These are phyloP conservation scores for Emericellopsis terricola DNA, from an alignment of 495 filamentous ascomycete species.

Conservation along the genomic window DNA sequence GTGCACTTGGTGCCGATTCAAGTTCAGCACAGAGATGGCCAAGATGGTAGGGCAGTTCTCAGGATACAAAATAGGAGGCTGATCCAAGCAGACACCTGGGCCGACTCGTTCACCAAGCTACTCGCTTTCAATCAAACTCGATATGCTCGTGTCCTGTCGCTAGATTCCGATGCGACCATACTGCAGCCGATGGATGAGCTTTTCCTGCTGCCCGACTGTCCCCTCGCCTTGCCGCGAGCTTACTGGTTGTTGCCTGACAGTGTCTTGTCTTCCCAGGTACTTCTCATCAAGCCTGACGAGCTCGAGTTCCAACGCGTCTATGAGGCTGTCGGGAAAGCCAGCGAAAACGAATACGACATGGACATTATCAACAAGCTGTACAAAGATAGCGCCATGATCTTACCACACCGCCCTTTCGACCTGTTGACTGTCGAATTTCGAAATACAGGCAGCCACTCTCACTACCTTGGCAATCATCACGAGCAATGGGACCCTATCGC, in stretches of 20 bases:
- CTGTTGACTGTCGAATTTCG: slow-evolving; percentile 59
- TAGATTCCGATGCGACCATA: slow-evolving; percentile 52
- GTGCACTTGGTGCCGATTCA: slow-evolving; percentile 40
- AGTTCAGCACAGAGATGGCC: slow-evolving; percentile 28
- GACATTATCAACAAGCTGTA: slow-evolving; percentile 58
- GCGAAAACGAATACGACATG: slow-evolving; percentile 43
- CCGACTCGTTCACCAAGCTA: slow-evolving; percentile 50
- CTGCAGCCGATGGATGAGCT: slow-evolving; percentile 53
- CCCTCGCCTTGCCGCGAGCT: slow-evolving; percentile 47
- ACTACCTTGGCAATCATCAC: slow-evolving; percentile 42
- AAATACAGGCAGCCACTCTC: slow-evolving; percentile 29
- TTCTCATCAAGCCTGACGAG: slow-evolving; percentile 45
- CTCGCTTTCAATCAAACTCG: slow-evolving; percentile 52
- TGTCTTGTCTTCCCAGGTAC: slow-evolving; percentile 40
- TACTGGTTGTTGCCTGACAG: slow-evolving; percentile 55
- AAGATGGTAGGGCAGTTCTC: slow-evolving; percentile 16
- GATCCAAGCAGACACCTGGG: slow-evolving; percentile 29
- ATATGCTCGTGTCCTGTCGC: slow-evolving; percentile 46
- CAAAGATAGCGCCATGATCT: slow-evolving; percentile 42
- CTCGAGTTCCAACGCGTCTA: slow-evolving; percentile 34
- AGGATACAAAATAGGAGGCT: neutral
- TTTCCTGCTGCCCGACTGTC: slow-evolving; percentile 45
- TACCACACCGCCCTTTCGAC: slow-evolving; percentile 60
- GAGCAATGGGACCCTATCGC: slow-evolving; percentile 52
- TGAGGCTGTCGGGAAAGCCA: slow-evolving; percentile 23